These are phyloP conservation scores for Serendipita vermifera DNA, from an alignment of 768 basidiomycete genomes.

Conservation along the genomic window DNA sequence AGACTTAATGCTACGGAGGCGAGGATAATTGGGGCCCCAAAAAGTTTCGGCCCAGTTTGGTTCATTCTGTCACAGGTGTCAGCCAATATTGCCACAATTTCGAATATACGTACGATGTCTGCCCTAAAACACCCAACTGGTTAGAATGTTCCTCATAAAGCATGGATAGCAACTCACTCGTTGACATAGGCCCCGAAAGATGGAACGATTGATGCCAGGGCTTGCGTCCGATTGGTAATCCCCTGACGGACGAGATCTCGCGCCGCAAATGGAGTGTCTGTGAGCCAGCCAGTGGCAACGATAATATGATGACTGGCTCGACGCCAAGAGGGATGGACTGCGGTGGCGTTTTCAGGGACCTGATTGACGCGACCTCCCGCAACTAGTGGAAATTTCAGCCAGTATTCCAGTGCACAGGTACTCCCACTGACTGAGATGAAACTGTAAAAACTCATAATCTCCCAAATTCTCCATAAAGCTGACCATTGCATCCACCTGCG, in stretches of 20 bases:
- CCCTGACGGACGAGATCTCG: not conserved
- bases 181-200: not conserved
- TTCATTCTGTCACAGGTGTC: not conserved
- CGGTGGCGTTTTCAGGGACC: not conserved
- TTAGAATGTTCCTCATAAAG: not conserved
- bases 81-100: no score
- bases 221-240: not conserved
- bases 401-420: no score
- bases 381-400: not conserved
- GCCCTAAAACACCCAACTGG: not conserved
- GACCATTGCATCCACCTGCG: not conserved
- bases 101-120: not conserved
- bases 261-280: not conserved
- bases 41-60: not conserved
- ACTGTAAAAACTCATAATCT: not conserved
- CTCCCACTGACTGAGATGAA: not conserved
- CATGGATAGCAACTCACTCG: slow-evolving; percentile 8
- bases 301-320: slow-evolving; percentile 1
- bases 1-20: not conserved
- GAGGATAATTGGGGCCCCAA: slow-evolving; percentile 6
- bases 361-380: not conserved
- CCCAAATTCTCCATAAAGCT: not conserved
- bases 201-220: not conserved
- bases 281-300: not conserved
- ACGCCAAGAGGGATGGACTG: slow-evolving; percentile 1